Base-by-base conservation (phyloP, 208 protist genomes). In the Leishmania major region DNA sequence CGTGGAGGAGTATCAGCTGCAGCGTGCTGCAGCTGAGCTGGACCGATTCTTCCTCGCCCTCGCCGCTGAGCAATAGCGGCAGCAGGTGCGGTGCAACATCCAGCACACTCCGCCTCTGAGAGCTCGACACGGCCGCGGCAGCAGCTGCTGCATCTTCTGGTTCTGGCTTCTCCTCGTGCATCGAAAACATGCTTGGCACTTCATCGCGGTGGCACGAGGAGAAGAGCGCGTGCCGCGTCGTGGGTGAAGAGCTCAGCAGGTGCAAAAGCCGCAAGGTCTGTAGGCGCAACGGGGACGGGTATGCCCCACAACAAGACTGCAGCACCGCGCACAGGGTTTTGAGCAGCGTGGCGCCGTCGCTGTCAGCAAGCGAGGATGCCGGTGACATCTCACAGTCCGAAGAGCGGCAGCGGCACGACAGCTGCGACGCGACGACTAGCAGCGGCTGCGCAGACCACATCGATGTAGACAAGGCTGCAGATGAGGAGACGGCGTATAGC, bases 21-120 rank as follows among this genome's bases (percentile, higher is more conserved):
- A 92, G 8, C 6, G 88, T 81, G 11, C 84, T 87, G 49, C 88
- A 84, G 28, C 87, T 81, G 40, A 89, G 78, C 1, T 82, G 64
- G 22, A 88, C 84, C 4, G 90, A 77, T 51, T 88, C 85, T 28
- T 62, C 81, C 45, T 88, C 85, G 6, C 37, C 81, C 60, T 83
- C 86, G 43, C 78, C 60, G 35, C 88, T 74, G 51, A 92, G 80
- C 60, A 94, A 51, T 4, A 94, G 75, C n/a, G 89, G 79, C 1
- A 77, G 79, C 31, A 90, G 81, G 11, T 66, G 51, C 31, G 77
- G 67, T 2, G 83, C 25, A 40, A 91, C 40, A 8, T 86, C 78
- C 11, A 47, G 49, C 47, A 49, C 35, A 45, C 49, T 57, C 11
- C 3, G 28, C 7, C 45, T 53, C 62, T 49, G 71, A 53, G 53